Evolutionary conservation across 345 rosid genomes (phyloP), one percentile per base, ranked within the genome.

Genomic region (Lenwebbia sp.): DNA sequence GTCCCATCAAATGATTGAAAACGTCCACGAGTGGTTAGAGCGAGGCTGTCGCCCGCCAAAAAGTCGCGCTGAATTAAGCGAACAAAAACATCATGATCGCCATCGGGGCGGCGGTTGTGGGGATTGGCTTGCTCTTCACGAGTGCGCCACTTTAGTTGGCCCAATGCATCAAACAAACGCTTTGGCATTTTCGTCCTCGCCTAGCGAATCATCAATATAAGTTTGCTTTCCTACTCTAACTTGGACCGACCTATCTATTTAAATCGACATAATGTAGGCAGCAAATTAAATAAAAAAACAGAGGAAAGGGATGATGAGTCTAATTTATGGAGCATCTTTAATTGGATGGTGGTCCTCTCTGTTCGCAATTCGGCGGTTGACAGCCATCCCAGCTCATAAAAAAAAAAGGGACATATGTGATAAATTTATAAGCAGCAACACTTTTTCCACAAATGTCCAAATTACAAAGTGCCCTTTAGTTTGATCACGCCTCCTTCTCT

Each of bases 161-260:
- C 53, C 2, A 49, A 49, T 49, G 3, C 12, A 52, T 52, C 54
- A 52, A 52, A 52, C 54, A 52, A 52, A 52, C 2, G 21, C 54
- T 17, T 5, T 52, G 19, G 54, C 54, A 15, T 52, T 52, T 52
- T 52, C 54, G 21, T 50, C 30, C 62, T 57, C 26, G 7, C 60
- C 60, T 0, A 0, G 62, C 62, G 37, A 58, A n/a, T 58, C n/a
- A 58, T 58, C 12, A 58, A n/a, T 1, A 5, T n/a, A 58, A n/a
- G 37, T n/a, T n/a, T 13, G 70, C 19, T n/a, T 13, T 21, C 41
- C 7, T 2, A 62, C 15, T 0, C 22, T 9, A 28, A 62, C 3
- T 70, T 70, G 78, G 78, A 70, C 78, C 78, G 44, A 70, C 78
- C 78, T 70, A 33, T 70, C 47, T 15, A 8, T 70, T 70, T 10